These are phyloP conservation scores for Penicillium sp. DNA, from an alignment of 2,329 filamentous ascomycete species.

Conservation along the genomic window DNA sequence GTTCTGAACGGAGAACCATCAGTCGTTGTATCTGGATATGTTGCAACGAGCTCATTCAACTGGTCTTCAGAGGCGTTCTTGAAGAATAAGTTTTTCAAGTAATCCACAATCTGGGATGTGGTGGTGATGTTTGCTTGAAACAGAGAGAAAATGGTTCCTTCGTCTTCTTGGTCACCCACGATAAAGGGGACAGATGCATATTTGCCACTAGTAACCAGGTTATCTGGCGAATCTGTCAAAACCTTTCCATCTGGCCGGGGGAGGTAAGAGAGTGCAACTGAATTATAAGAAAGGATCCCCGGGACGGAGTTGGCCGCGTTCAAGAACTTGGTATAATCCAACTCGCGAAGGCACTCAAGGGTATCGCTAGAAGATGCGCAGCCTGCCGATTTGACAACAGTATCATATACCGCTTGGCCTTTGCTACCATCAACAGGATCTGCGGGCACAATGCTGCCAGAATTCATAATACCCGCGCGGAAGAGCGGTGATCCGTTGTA, in stretches of 20 bases:
- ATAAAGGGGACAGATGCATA: slow-evolving; percentile 67
- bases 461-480: slow-evolving; percentile 78
- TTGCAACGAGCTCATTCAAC: slow-evolving; percentile 62
- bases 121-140: slow-evolving; percentile 71
- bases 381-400: slow-evolving; percentile 52
- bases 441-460: slow-evolving; percentile 65
- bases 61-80: slow-evolving; percentile 55
- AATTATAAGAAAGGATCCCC: slow-evolving; percentile 67
- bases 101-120: slow-evolving; percentile 61
- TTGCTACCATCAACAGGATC: slow-evolving; percentile 68
- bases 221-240: slow-evolving; percentile 66
- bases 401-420: slow-evolving; percentile 61
- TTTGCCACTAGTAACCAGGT: slow-evolving; percentile 56
- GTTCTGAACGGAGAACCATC: slow-evolving; percentile 76
- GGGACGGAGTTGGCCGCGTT: slow-evolving; percentile 72
- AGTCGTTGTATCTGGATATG: slow-evolving; percentile 62
- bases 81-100: slow-evolving; percentile 67
- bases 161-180: slow-evolving; percentile 77
- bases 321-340: slow-evolving; percentile 56
- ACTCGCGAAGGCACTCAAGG: slow-evolving; percentile 53
- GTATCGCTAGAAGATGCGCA: slow-evolving; percentile 49
- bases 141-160: slow-evolving; percentile 75
- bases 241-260: slow-evolving; percentile 72
- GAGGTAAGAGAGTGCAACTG: slow-evolving; percentile 72
- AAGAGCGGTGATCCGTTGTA: slow-evolving; percentile 79